Evolutionary conservation across 176 grass and related monocot species (phyloP).

Genomic region (Poa pratensis): DNA sequence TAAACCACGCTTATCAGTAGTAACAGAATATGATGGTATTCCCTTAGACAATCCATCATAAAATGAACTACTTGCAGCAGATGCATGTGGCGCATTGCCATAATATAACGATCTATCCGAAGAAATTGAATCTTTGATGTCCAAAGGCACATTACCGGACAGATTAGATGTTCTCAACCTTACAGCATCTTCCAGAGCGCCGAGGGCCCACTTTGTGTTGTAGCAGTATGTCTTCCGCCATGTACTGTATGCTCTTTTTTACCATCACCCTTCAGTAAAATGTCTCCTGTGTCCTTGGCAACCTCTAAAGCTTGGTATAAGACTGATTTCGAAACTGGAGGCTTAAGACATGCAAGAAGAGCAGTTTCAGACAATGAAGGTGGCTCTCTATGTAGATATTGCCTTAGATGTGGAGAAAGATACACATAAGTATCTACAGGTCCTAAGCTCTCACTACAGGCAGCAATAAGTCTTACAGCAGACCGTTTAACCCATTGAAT

Average conservation of each 20-base stretch:
- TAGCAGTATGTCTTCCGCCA: constrained; percentile 48
- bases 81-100: constrained; percentile 64
- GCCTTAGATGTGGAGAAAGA: constrained; percentile 75
- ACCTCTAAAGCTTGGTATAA: constrained; percentile 88
- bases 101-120: constrained; percentile 69
- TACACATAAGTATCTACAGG: constrained; percentile 89
- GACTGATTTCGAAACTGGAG: constrained; percentile 80
- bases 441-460: constrained; percentile 83
- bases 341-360: constrained; percentile 78
- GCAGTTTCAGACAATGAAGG: constrained; percentile 71
- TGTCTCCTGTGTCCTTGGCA: constrained; percentile 70
- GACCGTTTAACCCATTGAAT: constrained; percentile 91
- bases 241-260: constrained; percentile 60
- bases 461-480: constrained; percentile 78
- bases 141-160: constrained; percentile 46
- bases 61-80: constrained; percentile 72
- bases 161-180: constrained; percentile 50
- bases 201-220: constrained; percentile 33
- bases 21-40: constrained; percentile 90
- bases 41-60: constrained; percentile 85
- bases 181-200: constrained; percentile 51
- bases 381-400: constrained; percentile 83
- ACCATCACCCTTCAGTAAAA: constrained; percentile 51
- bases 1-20: constrained; percentile 28
- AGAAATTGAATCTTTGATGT: constrained; percentile 67